Base-by-base conservation (phyloP, 108 stramenopile species). In the Cyclotella kingstonii region DNA sequence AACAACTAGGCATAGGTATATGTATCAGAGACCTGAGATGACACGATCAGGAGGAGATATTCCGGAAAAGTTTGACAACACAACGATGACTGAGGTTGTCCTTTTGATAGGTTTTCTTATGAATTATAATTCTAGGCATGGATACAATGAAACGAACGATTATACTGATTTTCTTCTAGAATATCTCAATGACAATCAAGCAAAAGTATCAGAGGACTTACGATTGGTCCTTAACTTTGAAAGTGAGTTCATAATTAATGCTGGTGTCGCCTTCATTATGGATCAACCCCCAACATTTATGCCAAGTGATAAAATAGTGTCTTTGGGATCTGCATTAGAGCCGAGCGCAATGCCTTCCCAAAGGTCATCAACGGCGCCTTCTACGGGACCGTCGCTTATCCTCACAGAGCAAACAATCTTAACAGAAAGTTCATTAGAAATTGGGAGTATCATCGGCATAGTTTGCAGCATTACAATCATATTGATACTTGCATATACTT, bases 61-160 rank as follows among this genome's bases (percentile, higher is more conserved):
- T 11, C 55, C 21, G 35, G 52, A 56, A 19, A 34, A 11, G 2
- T 9, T 7, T 1, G 61, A 31, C 29, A 50, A 26, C 43, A 35
- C 23, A 14, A 57, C 18, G 26, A 27, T 21, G 1, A 27, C 10
- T 26, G 34, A 33, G 1, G 44, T 4, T 26, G 40, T 56, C 28
- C 57, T 68, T 3, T 22, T 46, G 2, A 60, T 70, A 0, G 9
- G 21, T 10, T 70, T 60, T 52, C 25, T 6, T 2, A 54, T 54
- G 52, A 47, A 54, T 36, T 70, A 70, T 44, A 42, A 31, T 5
- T 52, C 57, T 11, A 23, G 50, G 11, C 61, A 60, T 47, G 68
- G 68, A 38, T 28, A 53, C 26, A 43, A 60, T 30, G 50, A 43
- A 0, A 50, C 31, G 1, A 9, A 14, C 19, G 33, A 45, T n/a